Conservation (phyloP, 2,329 filamentous ascomycete species). For the Coniella lustricola region DNA sequence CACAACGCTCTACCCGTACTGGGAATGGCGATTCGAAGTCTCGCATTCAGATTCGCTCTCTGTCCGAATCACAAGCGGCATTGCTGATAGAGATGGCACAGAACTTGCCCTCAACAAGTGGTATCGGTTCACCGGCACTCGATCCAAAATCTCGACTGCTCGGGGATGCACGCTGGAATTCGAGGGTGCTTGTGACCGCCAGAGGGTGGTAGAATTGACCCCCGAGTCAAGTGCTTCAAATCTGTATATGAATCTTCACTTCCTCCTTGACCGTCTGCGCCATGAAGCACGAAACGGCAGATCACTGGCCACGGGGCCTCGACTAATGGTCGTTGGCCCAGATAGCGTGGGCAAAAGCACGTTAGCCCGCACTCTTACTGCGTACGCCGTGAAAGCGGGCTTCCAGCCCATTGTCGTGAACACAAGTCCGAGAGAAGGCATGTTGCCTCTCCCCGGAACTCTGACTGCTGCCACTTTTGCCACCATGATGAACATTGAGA, state of each 20-base stretch:
- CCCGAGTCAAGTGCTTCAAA: constrained; percentile 76
- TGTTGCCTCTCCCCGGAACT: constrained; percentile 72
- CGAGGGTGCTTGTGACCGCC: constrained; percentile 48
- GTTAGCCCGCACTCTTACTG: constrained; percentile 67
- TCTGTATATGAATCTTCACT: constrained; percentile 79
- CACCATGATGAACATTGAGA: constrained; percentile 73
- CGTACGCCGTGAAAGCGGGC: constrained; percentile 69
- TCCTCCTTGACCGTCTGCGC: constrained; percentile 70
- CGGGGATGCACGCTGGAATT: constrained; percentile 83
- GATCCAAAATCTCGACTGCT: constrained; percentile 88
- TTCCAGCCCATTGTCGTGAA: constrained; percentile 78
- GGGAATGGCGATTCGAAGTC: constrained; percentile 76
- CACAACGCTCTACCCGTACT: constrained; percentile 51
- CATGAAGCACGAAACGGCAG: constrained; percentile 43
- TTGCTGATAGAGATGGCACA: constrained; percentile 89
- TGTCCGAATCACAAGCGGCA: constrained; percentile 66
- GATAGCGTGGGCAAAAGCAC: constrained; percentile 78
- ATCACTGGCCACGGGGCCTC: constrained; percentile 52
- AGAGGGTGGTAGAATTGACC: constrained; percentile 46
- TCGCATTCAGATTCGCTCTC: constrained; percentile 38
- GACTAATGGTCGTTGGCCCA: constrained; percentile 78
- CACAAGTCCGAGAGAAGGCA: constrained; percentile 72
- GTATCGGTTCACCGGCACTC: constrained; percentile 75
- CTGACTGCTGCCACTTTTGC: constrained; percentile 82
- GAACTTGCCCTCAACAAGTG: constrained; percentile 76